These are phyloP conservation scores for Pichia sp. DNA, from an alignment of 1,139 yeast species.

Conservation along the genomic window DNA sequence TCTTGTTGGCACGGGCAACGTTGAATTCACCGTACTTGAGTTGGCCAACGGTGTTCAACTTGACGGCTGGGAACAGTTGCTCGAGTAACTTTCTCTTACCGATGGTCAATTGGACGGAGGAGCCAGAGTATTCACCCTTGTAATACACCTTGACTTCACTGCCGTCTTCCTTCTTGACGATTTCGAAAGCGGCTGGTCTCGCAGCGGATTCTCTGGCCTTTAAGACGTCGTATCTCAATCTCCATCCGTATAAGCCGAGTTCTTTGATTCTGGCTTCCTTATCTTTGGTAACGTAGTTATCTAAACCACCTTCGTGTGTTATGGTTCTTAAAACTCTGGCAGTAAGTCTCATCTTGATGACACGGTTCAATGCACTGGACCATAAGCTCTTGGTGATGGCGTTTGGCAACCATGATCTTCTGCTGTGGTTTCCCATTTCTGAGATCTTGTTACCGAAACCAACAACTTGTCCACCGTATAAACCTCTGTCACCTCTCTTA, in stretches of 20 bases:
- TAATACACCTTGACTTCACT: conserved; percentile 45
- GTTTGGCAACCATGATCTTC: conserved; percentile 82
- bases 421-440: conserved; percentile 68
- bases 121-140: conserved; percentile 43
- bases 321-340: conserved; percentile 83
- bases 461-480: conserved; percentile 86
- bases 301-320: conserved; percentile 92
- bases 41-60: conserved; percentile 42
- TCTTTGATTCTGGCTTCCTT: conserved; percentile 89
- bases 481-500: conserved; percentile 84
- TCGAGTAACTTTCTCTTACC: conserved; percentile 65
- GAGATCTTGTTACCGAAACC: conserved; percentile 77
- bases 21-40: conserved; percentile 46
- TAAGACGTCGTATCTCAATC: conserved; percentile 71
- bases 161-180: conserved; percentile 36
- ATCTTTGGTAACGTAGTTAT: conserved; percentile 80
- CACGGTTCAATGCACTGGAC: conserved; percentile 72
- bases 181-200: conserved; percentile 29
- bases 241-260: conserved; percentile 92
- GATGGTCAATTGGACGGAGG: conserved; percentile 49
- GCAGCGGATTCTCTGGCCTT: conserved; percentile 31
- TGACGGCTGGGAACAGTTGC: conserved; percentile 51
- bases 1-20: conserved; percentile 39
- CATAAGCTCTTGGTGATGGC: conserved; percentile 72
- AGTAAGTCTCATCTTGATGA: conserved; percentile 61